phyloP scores from a whole-genome alignment of 495 filamentous ascomycete species.

The Neurospora sp. region DNA sequence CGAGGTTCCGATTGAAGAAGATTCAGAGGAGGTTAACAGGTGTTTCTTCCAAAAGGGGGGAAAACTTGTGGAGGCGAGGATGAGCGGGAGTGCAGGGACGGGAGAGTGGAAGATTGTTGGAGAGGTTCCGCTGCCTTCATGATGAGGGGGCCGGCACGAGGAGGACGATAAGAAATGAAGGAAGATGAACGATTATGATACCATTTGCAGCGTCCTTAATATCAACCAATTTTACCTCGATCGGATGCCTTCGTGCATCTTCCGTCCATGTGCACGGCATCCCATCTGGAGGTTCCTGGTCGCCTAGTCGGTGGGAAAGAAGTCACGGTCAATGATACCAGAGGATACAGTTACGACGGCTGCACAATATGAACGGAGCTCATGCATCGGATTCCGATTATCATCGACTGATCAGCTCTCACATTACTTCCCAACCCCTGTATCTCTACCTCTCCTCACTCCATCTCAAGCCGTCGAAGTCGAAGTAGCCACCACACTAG shows the following conservation, averaged over 20 bases:
- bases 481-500: not conserved
- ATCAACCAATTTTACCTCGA: no score
- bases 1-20: not conserved
- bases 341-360: not conserved
- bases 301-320: no score
- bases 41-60: not conserved
- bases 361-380: not conserved
- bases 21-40: not conserved
- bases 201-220: no score
- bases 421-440: not conserved
- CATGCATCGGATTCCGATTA: not conserved
- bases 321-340: no score
- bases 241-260: no score
- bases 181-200: no score
- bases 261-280: no score
- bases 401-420: not conserved
- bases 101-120: not conserved
- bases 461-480: not conserved
- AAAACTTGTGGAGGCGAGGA: not conserved
- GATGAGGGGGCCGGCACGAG: not conserved
- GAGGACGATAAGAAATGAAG: no score
- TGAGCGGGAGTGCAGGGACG: not conserved
- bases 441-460: not conserved
- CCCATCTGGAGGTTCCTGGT: no score
- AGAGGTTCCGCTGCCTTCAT: not conserved